Evolutionary conservation across 2,329 filamentous ascomycete species (phyloP).

Genomic region (Exophiala mesophila): DNA sequence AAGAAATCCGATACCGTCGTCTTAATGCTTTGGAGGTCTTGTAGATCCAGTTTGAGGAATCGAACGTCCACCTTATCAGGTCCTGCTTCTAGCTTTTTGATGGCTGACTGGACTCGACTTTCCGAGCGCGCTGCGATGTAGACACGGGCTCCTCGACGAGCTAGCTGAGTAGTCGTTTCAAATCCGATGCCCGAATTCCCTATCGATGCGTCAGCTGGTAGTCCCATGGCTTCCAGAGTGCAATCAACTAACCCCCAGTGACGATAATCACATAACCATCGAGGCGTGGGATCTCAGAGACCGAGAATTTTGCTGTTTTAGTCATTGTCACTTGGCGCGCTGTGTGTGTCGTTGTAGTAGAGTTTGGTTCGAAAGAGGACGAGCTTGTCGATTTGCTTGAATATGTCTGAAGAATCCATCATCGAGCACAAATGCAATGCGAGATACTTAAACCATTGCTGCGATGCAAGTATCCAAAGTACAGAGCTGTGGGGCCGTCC

Average conservation of each 20-base stretch:
- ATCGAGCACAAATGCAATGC: no score
- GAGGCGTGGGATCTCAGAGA: slow-evolving; percentile 1
- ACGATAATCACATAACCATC: background rate
- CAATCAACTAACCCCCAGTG: background rate
- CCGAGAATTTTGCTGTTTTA: background rate
- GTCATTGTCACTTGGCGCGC: background rate
- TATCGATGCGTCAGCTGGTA: background rate
- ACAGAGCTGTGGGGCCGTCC: no score
- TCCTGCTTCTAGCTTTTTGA: slow-evolving; percentile 33
- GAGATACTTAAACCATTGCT: no score
- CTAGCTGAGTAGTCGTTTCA: slow-evolving; percentile 30
- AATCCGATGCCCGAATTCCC: background rate
- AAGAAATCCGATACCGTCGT: slow-evolving; percentile 37
- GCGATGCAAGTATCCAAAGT: no score
- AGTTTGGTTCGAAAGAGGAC: no score
- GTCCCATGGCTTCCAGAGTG: background rate
- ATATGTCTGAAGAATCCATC: no score
- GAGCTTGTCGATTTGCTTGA: no score
- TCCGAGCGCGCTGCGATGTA: slow-evolving; percentile 41
- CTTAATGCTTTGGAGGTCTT: slow-evolving; percentile 39
- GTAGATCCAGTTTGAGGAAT: slow-evolving; percentile 32
- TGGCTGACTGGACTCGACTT: slow-evolving; percentile 32
- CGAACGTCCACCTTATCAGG: slow-evolving; percentile 26
- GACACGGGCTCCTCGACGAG: slow-evolving; percentile 40
- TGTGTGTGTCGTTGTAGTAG: background rate